Evolutionary conservation across 2,329 filamentous ascomycete species (phyloP).

Genomic region (Cladosporium sp.): DNA sequence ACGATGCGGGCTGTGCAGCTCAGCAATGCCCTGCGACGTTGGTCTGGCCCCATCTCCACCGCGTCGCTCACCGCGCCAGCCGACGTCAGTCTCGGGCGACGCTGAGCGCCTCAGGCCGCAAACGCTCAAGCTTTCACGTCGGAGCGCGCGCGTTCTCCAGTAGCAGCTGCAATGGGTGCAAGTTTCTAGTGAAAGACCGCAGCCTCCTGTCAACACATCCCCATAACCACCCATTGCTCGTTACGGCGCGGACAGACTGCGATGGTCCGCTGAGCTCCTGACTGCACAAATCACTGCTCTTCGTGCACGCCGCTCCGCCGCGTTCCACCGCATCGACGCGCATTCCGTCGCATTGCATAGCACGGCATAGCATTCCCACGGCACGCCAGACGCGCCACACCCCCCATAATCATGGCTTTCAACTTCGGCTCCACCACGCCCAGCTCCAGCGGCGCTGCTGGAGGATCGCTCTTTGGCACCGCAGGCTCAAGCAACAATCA

Average conservation of each 20-base stretch:
- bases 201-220: neutral
- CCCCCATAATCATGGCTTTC: conserved; percentile 5
- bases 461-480: conserved; percentile 26
- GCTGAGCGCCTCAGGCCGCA: no score
- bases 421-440: conserved; percentile 10
- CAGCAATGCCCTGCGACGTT: neutral
- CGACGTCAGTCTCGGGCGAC: no score
- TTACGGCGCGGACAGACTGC: neutral
- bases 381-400: neutral
- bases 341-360: conserved; percentile 2
- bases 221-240: neutral
- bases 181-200: neutral
- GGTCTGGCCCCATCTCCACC: no score
- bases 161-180: neutral
- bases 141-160: neutral
- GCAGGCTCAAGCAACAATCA: conserved; percentile 20
- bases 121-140: neutral
- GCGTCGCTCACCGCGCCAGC: no score
- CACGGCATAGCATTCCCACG: neutral
- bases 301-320: neutral
- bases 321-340: neutral
- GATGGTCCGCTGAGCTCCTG: neutral
- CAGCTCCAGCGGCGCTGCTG: conserved; percentile 11
- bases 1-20: neutral
- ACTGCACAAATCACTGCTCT: neutral